Conservation (phyloP, 2,329 filamentous ascomycete species). For the Westerdykella sp. region DNA sequence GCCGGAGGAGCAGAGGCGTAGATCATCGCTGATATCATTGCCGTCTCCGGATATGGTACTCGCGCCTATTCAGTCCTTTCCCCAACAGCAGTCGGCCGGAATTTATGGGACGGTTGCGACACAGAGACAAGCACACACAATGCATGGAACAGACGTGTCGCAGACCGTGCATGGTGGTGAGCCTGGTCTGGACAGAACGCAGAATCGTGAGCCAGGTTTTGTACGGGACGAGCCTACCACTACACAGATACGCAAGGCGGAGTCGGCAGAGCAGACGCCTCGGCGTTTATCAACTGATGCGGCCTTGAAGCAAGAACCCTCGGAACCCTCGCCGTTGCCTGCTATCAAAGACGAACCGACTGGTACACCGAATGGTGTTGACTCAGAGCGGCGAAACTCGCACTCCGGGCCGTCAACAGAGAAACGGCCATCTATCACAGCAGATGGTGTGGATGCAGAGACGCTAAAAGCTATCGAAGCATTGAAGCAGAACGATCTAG, state of each 20-base stretch:
- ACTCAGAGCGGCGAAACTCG: constrained; percentile 17
- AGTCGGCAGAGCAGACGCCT: constrained; percentile 7
- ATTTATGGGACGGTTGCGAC: constrained; percentile 10
- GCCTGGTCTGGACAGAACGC: constrained; percentile 14
- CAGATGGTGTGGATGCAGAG: constrained; percentile 31
- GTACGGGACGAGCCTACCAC: constrained; percentile 23
- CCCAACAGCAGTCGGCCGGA: background rate
- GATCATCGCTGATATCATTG: constrained; percentile 30
- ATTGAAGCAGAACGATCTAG: constrained; percentile 42
- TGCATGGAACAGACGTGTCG: constrained; percentile 22
- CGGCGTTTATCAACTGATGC: background rate
- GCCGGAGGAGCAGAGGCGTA: constrained; percentile 38
- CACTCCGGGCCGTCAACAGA: background rate
- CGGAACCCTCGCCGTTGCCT: constrained; percentile 24
- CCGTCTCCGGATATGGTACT: constrained; percentile 32
- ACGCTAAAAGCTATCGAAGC: constrained; percentile 40
- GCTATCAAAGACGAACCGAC: constrained; percentile 39
- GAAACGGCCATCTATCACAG: constrained; percentile 8
- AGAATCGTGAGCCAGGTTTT: constrained; percentile 28
- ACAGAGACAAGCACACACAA: constrained; percentile 7
- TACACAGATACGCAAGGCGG: constrained; percentile 22
- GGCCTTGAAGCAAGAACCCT: constrained; percentile 2
- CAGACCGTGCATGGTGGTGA: constrained; percentile 16
- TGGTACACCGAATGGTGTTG: constrained; percentile 33
- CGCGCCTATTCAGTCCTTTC: constrained; percentile 37